Conservation (phyloP, 257 asterid species). For the Solanum habrochaites region DNA sequence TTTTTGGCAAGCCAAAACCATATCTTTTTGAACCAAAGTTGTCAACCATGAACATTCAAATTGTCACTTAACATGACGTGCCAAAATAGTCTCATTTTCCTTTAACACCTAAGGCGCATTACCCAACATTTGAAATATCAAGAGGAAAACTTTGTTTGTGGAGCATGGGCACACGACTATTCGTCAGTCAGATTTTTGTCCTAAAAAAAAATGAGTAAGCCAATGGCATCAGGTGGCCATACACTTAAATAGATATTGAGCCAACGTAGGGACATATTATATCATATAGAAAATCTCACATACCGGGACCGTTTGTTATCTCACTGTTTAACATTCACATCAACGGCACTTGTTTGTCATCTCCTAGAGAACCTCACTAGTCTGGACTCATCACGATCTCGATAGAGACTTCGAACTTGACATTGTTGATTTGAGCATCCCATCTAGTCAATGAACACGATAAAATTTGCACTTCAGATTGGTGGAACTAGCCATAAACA, state of each 20-base stretch:
- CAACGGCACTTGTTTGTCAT: background rate
- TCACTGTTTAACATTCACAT: no score
- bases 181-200: no score
- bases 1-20: slow-evolving; percentile 6
- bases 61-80: background rate
- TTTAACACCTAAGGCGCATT: background rate
- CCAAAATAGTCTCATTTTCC: background rate
- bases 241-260: slow-evolving; percentile 2
- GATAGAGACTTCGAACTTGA: background rate
- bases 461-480: background rate
- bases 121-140: background rate
- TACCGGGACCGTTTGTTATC: no score
- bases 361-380: background rate
- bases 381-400: background rate
- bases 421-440: background rate
- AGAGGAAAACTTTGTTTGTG: background rate
- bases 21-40: background rate
- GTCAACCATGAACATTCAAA: background rate
- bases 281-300: background rate
- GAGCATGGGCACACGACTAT: background rate
- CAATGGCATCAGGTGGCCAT: background rate
- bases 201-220: background rate
- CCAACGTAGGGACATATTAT: background rate
- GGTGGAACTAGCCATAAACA: background rate
- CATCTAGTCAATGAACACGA: background rate